Evolutionary conservation across 768 basidiomycete species (phyloP).

Genomic region (Trametes maxima): DNA sequence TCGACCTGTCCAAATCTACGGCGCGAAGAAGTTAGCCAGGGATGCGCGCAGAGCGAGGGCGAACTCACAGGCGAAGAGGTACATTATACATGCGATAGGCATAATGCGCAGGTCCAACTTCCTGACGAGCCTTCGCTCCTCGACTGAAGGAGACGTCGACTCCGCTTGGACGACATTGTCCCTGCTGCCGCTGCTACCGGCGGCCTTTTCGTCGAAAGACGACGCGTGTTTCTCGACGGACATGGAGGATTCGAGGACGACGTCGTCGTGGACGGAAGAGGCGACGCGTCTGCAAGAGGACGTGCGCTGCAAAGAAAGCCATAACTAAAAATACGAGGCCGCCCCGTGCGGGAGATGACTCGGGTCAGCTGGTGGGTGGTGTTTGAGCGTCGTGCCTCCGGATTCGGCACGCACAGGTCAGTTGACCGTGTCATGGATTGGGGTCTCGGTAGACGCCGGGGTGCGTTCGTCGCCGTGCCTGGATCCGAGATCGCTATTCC

Average conservation of each 20-base stretch:
- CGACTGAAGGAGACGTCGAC: slow-evolving; percentile 24
- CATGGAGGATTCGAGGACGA: slow-evolving; percentile 2
- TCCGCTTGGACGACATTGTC: background rate
- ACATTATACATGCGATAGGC: slow-evolving; percentile 72
- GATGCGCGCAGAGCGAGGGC: no score
- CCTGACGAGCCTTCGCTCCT: slow-evolving; percentile 57
- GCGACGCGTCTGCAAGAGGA: background rate
- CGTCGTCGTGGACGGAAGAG: background rate
- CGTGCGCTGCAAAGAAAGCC: no score
- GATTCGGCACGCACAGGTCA: no score
- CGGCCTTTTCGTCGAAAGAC: slow-evolving; percentile 19
- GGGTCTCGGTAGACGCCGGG: no score
- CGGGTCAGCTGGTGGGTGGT: no score
- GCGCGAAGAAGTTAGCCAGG: background rate
- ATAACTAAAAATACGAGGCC: no score
- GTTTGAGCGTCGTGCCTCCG: no score
- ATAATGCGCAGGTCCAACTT: slow-evolving; percentile 70
- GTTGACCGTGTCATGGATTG: no score
- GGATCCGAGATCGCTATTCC: no score
- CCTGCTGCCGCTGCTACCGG: background rate
- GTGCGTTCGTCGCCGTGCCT: no score
- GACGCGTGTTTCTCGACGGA: slow-evolving; percentile 16
- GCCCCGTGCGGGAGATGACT: no score
- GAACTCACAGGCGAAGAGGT: slow-evolving; percentile 72
- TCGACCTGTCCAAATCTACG: slow-evolving; percentile 69